Evolutionary conservation across 768 basidiomycete genomes (phyloP), one percentile per base, ranked within the genome.

Genomic region (Aureoboletus auriporus): DNA sequence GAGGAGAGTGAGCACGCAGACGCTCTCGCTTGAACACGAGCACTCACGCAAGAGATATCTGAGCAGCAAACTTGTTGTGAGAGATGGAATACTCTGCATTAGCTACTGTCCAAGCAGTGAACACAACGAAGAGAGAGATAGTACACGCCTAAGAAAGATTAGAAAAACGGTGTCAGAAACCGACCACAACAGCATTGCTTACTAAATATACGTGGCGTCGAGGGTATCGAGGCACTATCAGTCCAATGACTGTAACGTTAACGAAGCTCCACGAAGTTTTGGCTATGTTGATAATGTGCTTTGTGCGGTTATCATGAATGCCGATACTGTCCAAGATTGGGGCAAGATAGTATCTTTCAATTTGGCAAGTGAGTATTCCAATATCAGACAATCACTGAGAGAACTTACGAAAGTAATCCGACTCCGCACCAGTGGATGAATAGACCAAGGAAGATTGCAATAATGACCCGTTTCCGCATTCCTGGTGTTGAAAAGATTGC

Each of bases 291-390:
- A 8, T 39, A 13, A 41, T 17, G 12, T 58, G 44, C 36, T 60
- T 61, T 13, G 44, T 51, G 11, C 30, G 50, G 23, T 61, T 47
- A 14, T 54, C 47, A 26, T 58, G 59, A 23, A 60, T 43, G 1
- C 59, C 59, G 26, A 60, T 52, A 20, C 6, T 61, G 7, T 58
- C 59, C 5, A 60, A 35, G 28, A 60, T 33, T 1, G 48, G 46
- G 1, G 59, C 14, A 35, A 60, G 52, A 28, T 43, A 50, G 1
- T 48, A 29, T 34, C 59, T 61, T 12, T 10, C 3, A 8, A 7
- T 6, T 1, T 9, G 20, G 43, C 58, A 6, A 50, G 46, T 13
- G 14, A 4, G 13, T 4, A 23, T 12, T n/a, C 6, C 3, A 1
- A 27, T 31, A 12, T 31, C 8, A 16, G 0, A 9, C 20, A 23